Conservation (phyloP, 2,329 filamentous ascomycete genomes). For the Dichotomopilus funicola region DNA sequence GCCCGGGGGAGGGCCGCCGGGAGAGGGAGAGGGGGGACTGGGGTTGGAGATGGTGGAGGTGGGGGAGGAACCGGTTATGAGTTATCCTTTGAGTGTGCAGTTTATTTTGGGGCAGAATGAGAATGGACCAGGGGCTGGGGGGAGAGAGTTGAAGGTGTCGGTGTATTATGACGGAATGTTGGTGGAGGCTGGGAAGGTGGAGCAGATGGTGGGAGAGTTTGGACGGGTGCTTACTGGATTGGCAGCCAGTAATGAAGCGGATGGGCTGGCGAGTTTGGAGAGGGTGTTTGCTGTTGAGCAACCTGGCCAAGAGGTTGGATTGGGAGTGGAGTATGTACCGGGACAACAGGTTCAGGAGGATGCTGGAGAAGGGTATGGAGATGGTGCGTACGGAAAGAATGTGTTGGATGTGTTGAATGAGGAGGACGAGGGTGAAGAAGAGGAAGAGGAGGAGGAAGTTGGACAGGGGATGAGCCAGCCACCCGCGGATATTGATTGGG, state of each 20-base stretch:
- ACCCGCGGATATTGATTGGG: conserved; percentile 28
- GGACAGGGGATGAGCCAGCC: conserved; percentile 8
- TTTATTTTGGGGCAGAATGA: conserved; percentile 8
- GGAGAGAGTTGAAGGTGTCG: conserved; percentile 4
- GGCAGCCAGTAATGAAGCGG: conserved; percentile 2
- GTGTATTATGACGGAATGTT: conserved; percentile 3
- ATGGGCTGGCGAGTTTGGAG: background rate
- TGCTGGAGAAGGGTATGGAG: background rate
- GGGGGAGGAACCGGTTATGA: conserved; percentile 3
- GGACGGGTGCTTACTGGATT: background rate
- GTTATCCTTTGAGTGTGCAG: conserved; percentile 8
- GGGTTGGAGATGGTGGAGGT: conserved; percentile 4
- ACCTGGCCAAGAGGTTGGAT: background rate
- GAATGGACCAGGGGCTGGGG: no score
- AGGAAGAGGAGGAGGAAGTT: conserved; percentile 6
- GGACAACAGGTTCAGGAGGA: background rate
- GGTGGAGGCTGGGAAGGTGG: conserved; percentile 4
- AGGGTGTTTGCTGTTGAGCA: conserved; percentile 1
- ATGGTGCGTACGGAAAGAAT: background rate
- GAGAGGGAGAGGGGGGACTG: background rate
- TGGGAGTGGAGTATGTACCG: background rate
- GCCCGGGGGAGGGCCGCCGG: background rate
- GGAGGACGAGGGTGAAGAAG: conserved; percentile 4
- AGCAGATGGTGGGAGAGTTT: conserved; percentile 9
- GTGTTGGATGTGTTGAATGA: conserved; percentile 3